phyloP scores from a whole-genome alignment of 768 basidiomycete genomes.

The Lentinula aciculospora region DNA sequence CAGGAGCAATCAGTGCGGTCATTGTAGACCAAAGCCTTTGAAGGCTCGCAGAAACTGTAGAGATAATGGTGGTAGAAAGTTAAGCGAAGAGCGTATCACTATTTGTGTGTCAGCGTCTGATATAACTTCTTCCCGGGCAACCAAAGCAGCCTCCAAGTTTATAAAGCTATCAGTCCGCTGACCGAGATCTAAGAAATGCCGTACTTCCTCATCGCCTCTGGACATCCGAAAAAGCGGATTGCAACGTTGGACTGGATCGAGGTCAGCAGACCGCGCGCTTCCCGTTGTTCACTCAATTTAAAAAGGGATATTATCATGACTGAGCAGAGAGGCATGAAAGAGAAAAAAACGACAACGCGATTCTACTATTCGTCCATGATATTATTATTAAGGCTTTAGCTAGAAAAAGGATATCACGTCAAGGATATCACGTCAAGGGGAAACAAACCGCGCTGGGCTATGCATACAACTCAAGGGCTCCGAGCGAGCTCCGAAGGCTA shows the following conservation, averaged over 20 bases:
- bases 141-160: background rate
- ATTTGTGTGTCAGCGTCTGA: background rate
- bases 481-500: background rate
- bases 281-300: background rate
- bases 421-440: background rate
- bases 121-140: background rate
- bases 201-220: background rate
- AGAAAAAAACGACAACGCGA: background rate
- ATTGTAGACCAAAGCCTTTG: slow-evolving; percentile 4
- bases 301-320: background rate
- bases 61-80: background rate
- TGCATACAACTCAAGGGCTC: background rate
- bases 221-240: background rate
- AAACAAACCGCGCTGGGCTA: background rate
- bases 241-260: background rate
- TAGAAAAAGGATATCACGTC: too few relatives aligned
- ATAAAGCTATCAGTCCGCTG: background rate
- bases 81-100: background rate
- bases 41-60: background rate
- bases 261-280: slow-evolving; percentile 6
- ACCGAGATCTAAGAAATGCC: background rate
- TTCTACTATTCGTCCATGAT: background rate
- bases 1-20: background rate
- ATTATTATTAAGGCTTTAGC: background rate
- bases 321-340: background rate